phyloP scores from a whole-genome alignment of 345 rosid species.

The Ricinus communis region DNA sequence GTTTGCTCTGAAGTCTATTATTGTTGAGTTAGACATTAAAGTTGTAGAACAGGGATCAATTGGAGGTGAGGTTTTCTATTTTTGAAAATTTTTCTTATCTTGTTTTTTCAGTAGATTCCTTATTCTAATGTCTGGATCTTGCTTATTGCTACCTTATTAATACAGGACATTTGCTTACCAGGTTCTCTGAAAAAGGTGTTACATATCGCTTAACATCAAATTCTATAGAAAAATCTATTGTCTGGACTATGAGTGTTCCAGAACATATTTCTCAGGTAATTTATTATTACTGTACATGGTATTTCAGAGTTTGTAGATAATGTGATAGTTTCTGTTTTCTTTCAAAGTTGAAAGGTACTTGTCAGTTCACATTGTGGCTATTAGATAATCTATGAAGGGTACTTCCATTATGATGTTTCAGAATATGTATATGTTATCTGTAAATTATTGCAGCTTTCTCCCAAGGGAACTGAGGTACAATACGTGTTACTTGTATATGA shows the following conservation, averaged over 20 bases:
- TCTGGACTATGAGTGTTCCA: conserved; percentile 82
- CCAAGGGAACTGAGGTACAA: conserved; percentile 46
- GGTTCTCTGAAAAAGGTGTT: conserved; percentile 83
- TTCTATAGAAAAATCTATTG: conserved; percentile 77
- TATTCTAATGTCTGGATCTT: conserved; percentile 16
- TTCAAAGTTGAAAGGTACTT: neutral
- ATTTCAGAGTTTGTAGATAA: neutral
- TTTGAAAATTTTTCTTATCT: conserved; percentile 4
- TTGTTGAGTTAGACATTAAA: conserved; percentile 75
- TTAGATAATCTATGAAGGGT: neutral
- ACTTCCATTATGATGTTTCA: neutral
- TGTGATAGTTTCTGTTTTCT: neutral
- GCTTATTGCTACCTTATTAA: conserved; percentile 31
- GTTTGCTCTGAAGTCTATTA: conserved; percentile 76
- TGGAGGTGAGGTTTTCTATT: conserved; percentile 61
- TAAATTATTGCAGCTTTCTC: conserved; percentile 53
- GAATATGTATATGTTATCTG: no score
- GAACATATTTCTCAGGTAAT: conserved; percentile 70
- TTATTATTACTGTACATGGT: neutral
- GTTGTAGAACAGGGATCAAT: conserved; percentile 73
- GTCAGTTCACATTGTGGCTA: neutral
- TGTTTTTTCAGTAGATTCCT: neutral
- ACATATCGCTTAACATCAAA: conserved; percentile 62
- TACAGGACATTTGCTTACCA: conserved; percentile 79
- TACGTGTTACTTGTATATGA: conserved; percentile 66